A percentile compares a stretch with the other conserved stretches of the same genome.
These are phyloP conservation scores for Nicotiana undulata DNA, from an alignment of 257 asterid genomes.

Conservation along the genomic window DNA sequence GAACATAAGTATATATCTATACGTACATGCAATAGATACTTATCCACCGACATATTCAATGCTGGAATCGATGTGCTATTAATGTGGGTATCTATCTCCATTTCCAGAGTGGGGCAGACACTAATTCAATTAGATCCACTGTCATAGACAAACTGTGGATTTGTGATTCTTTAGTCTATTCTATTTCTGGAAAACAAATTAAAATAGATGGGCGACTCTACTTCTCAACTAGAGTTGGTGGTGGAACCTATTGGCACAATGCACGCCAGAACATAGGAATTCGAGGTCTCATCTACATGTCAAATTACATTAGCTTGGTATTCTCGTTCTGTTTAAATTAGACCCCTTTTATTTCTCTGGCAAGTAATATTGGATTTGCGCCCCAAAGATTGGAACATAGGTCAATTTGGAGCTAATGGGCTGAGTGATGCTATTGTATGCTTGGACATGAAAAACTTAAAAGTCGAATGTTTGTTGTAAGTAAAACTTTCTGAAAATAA, in stretches of 20 bases:
- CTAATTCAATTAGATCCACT: too few relatives aligned
- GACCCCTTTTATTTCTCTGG: background rate
- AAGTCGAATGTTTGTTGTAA: background rate
- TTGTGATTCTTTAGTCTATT: background rate
- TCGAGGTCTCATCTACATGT: background rate
- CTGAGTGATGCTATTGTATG: background rate
- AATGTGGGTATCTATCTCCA: too few relatives aligned
- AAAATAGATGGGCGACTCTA: background rate
- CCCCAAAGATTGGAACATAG: background rate
- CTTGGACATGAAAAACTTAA: background rate
- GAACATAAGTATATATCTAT: too few relatives aligned
- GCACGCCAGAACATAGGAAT: background rate
- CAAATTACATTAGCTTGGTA: background rate
- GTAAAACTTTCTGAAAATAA: background rate
- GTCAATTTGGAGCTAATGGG: background rate
- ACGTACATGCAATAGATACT: too few relatives aligned
- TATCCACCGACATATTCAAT: too few relatives aligned
- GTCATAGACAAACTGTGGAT: background rate
- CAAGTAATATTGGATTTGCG: background rate
- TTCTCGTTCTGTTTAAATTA: background rate
- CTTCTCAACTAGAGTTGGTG: background rate
- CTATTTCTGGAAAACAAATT: background rate
- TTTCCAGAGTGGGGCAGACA: too few relatives aligned
- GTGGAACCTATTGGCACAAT: background rate
- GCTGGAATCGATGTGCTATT: too few relatives aligned